Evolutionary conservation across 2,329 filamentous ascomycete genomes (phyloP), one percentile per base, ranked within the genome.

Genomic region (Aspergillus transmontanensis): DNA sequence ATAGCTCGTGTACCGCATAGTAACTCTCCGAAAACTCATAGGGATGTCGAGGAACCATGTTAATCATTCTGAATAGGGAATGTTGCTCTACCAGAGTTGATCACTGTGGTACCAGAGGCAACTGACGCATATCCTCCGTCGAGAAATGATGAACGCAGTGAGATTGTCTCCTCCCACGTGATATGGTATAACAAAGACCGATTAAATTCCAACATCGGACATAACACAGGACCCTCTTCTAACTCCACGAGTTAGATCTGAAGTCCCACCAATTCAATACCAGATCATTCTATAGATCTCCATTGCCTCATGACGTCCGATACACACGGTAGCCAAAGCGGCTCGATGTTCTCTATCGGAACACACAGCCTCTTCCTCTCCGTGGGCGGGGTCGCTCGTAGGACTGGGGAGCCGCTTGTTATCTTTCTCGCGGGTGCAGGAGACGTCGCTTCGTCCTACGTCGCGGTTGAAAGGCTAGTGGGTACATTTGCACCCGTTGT

Each of bases 381-480:
- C 4, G 57, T 75, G 19, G 71, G 68, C 45, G 74, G 73, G 32
- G 32, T 55, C n/a, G 59, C 59, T 28, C 73, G 69, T 32, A 50
- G 54, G 10, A 39, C 64, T 14, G 56, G 57, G 6, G 71, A 75
- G 30, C 76, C 76, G 2, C 62, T 78, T 12, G 66, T 78, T 19
- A 65, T 80, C 36, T 66, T 79, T 57, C 66, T 79, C 51, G 59
- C 74, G 3, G 78, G 78, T 28, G 72, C 75, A 1, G 76, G 78
- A n/a, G 78, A 76, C 45, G 72, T 75, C 7, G 67, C 72, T 12
- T 69, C 74, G 2, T 75, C 72, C 5, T 79, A 78, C 64, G 66
- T 70, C 58, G 73, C 73, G 21, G 68, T 79, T 16, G 67, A 73
- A 63, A 68, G 72, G n/a, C 66, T 72, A 3, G 66, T 80, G 3